These are phyloP conservation scores for Dactylonectria macrodidyma DNA, from an alignment of 2,329 filamentous ascomycete species.

Conservation along the genomic window DNA sequence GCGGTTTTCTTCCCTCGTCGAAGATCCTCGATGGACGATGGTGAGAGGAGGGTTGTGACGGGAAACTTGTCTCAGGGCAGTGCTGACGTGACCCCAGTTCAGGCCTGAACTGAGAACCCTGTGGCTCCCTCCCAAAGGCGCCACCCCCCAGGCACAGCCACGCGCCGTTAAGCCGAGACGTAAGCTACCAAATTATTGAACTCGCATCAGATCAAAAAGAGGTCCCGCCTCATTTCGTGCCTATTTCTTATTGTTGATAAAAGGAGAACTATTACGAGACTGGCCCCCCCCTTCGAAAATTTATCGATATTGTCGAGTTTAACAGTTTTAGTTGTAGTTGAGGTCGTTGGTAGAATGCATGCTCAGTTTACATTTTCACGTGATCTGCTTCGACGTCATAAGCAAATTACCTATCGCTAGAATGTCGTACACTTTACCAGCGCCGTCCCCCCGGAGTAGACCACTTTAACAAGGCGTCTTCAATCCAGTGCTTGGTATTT, in stretches of 20 bases:
- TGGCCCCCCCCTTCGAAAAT: not conserved
- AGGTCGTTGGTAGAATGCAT: no score
- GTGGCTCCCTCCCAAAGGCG: constrained; percentile 35
- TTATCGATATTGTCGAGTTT: no score
- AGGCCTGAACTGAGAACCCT: constrained; percentile 5
- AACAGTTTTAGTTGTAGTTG: no score
- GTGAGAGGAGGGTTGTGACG: constrained; percentile 13
- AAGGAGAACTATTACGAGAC: not conserved
- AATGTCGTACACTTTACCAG: no score
- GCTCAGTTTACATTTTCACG: no score
- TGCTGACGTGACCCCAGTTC: constrained; percentile 43
- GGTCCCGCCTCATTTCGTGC: not conserved
- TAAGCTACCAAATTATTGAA: constrained; percentile 1
- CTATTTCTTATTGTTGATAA: not conserved
- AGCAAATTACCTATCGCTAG: no score
- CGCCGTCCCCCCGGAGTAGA: no score
- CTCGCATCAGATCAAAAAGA: not conserved
- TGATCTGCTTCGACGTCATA: no score
- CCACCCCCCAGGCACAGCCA: constrained; percentile 43
- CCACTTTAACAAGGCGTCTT: no score
- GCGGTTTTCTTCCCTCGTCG: constrained; percentile 3
- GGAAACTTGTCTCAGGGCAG: constrained; percentile 37
- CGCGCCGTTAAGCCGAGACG: constrained; percentile 21
- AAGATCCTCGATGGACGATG: constrained; percentile 15
- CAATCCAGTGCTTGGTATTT: no score